phyloP scores from a whole-genome alignment of 371 early-diverging fungal species.

The Astathelohania contejeani region DNA sequence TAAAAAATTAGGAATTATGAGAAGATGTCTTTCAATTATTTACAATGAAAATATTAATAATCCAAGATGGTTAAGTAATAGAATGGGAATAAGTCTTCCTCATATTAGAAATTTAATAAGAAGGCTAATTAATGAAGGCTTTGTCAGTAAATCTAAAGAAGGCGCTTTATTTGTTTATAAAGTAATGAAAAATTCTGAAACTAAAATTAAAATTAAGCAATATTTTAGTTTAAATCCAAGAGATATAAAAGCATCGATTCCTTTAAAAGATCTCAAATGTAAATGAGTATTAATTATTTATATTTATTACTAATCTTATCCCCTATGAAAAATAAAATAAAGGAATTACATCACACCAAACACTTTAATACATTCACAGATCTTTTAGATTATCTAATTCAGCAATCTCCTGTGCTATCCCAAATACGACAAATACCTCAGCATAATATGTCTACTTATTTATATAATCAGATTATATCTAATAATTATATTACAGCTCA shows the following conservation, averaged over 20 bases:
- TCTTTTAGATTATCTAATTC: too few species aligned
- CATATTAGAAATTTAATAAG: slow-evolving; percentile 6
- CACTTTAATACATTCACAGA: too few species aligned
- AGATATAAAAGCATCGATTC: background rate
- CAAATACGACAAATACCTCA: too few species aligned
- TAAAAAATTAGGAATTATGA: slow-evolving; percentile 8
- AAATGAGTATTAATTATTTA: too few species aligned
- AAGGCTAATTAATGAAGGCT: slow-evolving; percentile 24
- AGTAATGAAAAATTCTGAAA: slow-evolving; percentile 15
- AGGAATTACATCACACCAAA: too few species aligned
- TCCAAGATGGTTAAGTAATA: slow-evolving; percentile 5
- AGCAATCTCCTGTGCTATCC: too few species aligned
- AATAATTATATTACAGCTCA: too few species aligned
- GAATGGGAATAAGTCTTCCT: slow-evolving; percentile 18
- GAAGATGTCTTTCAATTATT: slow-evolving; percentile 18
- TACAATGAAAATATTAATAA: slow-evolving; percentile 17
- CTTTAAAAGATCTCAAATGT: slow-evolving; percentile 4
- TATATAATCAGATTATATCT: too few species aligned
- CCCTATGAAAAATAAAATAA: too few species aligned
- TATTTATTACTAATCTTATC: too few species aligned
- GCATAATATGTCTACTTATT: too few species aligned
- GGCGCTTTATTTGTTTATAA: slow-evolving; percentile 2
- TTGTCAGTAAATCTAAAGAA: slow-evolving; percentile 13
- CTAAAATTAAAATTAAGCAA: slow-evolving; percentile 26
- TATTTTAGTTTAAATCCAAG: slow-evolving; percentile 13